Percentiles rank a stretch among this genome's conserved stretches.
phyloP scores from a whole-genome alignment of 306 rosid species.

The Prunus padus region DNA sequence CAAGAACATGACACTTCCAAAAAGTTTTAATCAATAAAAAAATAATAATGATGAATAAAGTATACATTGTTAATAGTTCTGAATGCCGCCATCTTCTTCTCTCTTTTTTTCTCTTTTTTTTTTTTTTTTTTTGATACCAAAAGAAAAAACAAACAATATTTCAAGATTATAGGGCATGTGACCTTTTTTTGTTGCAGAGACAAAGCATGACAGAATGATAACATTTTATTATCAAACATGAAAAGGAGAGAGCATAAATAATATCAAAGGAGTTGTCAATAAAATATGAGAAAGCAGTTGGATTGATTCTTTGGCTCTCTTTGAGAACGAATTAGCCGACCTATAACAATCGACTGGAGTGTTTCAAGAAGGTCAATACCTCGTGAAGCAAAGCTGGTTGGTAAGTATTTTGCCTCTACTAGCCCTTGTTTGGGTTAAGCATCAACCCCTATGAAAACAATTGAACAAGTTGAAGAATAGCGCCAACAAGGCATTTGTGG shows the following conservation, averaged over 20 bases:
- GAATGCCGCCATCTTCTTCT: constrained; percentile 19
- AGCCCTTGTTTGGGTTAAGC: no score
- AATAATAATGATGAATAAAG: background rate
- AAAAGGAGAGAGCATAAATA: background rate
- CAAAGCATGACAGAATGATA: background rate
- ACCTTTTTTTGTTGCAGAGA: constrained; percentile 10
- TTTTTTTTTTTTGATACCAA: background rate
- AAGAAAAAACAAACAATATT: background rate
- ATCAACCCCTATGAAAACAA: no score
- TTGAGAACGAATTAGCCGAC: no score
- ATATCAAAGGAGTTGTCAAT: no score
- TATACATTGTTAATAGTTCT: background rate
- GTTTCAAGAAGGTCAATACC: no score
- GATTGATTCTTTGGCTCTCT: background rate
- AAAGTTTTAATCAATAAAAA: background rate
- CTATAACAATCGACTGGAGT: no score
- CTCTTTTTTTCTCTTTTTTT: background rate
- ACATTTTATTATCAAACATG: background rate
- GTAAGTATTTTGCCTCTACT: no score
- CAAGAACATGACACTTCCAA: background rate
- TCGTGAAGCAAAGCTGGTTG: no score
- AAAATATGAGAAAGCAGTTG: background rate
- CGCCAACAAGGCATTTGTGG: no score
- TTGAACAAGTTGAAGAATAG: no score
- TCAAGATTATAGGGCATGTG: constrained; percentile 5